phyloP scores from a whole-genome alignment of 208 protist species.

The Leishmania mexicana region DNA sequence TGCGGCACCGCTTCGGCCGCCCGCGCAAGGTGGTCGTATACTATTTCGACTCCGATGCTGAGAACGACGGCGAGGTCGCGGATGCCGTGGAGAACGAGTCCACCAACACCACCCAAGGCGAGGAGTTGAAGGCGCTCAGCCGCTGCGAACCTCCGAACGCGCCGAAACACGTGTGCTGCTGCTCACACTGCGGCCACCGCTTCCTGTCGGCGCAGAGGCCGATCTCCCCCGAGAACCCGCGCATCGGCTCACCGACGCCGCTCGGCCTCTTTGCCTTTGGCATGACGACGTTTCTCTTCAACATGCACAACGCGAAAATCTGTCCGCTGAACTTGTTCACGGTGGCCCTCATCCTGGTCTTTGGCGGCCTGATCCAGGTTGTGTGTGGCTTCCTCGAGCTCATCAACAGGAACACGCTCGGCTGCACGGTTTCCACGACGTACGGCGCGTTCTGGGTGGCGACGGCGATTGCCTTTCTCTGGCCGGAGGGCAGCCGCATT shows the following conservation, averaged over 20 bases:
- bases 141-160: background rate
- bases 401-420: conserved; percentile 63
- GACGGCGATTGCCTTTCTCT: conserved; percentile 34
- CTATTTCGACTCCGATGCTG: conserved; percentile 28
- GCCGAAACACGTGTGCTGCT: background rate
- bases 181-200: background rate
- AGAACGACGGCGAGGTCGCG: background rate
- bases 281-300: conserved; percentile 67
- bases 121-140: conserved; percentile 13
- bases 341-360: conserved; percentile 44
- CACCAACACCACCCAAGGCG: background rate
- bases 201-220: background rate
- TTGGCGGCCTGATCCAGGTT: conserved; percentile 63
- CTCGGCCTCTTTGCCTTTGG: conserved; percentile 68
- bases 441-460: conserved; percentile 69
- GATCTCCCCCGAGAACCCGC: conserved; percentile 25
- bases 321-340: conserved; percentile 43
- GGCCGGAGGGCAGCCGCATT: conserved; percentile 26
- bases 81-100: background rate
- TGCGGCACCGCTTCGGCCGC: conserved; percentile 10
- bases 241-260: conserved; percentile 41
- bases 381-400: conserved; percentile 59
- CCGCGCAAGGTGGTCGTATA: conserved; percentile 37
- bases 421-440: conserved; percentile 42
- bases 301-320: conserved; percentile 51